These are phyloP conservation scores for Lachancea fermentati DNA, from an alignment of 805 yeast genomes.

Conservation along the genomic window DNA sequence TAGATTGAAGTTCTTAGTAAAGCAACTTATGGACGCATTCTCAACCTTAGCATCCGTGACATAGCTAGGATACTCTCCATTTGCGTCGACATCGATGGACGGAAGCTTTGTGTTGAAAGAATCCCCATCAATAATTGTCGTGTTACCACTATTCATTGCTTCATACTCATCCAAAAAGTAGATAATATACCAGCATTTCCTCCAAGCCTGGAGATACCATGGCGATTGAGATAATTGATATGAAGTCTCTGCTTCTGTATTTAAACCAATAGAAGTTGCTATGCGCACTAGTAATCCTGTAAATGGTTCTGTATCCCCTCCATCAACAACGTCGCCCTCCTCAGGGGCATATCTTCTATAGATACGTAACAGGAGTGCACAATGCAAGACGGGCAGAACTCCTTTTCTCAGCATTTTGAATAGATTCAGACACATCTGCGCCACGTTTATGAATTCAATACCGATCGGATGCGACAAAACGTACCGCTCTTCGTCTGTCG, in stretches of 20 bases:
- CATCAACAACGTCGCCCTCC: constrained; percentile 51
- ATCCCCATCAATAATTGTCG: constrained; percentile 35
- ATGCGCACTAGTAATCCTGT: constrained; percentile 48
- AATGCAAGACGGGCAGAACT: constrained; percentile 48
- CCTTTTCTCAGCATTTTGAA: constrained; percentile 45
- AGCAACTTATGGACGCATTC: constrained; percentile 33
- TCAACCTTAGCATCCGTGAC: constrained; percentile 38
- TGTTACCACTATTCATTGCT: constrained; percentile 44
- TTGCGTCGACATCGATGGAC: constrained; percentile 26
- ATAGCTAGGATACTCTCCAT: constrained; percentile 33
- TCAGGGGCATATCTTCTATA: constrained; percentile 49
- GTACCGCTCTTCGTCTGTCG: constrained; percentile 32
- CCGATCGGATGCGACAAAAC: constrained; percentile 43
- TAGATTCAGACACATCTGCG: constrained; percentile 50
- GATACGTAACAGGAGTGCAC: constrained; percentile 45
- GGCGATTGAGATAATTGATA: constrained; percentile 18
- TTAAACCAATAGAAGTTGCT: constrained; percentile 52
- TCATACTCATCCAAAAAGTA: constrained; percentile 42
- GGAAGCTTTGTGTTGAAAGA: constrained; percentile 52
- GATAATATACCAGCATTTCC: constrained; percentile 55
- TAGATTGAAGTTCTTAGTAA: constrained; percentile 29
- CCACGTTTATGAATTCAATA: constrained; percentile 40
- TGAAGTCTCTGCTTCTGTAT: constrained; percentile 47
- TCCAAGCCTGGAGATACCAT: constrained; percentile 40
- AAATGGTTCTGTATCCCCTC: constrained; percentile 44